Evolutionary conservation across 2,329 filamentous ascomycete genomes (phyloP), one percentile per base, ranked within the genome.

Genomic region (Pseudocercospora vitis): DNA sequence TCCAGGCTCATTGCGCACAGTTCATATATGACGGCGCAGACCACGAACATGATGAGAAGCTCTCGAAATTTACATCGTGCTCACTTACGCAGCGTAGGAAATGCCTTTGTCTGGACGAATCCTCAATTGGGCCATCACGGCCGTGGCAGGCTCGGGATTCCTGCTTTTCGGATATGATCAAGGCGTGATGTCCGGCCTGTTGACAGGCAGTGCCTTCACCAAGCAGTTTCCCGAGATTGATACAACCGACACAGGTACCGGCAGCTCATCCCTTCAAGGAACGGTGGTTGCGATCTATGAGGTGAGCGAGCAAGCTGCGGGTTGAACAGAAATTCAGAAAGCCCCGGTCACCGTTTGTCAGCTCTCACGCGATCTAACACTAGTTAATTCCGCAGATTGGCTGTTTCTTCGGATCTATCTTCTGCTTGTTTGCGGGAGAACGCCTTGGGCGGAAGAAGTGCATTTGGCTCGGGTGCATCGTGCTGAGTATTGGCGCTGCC

Each of bases 211-310:
- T 3, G 48, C 52, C 4, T 61, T 56, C 39, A 55, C 50, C 3
- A 51, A 51, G 40, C 48, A 51, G 11, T 60, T 60, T 23, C 58
- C 56, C n/a, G 39, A 56, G 14, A 61, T 61, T 29, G 56, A 59
- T 9, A 61, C 56, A 6, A 56, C 48, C 3, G 37, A 49, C 9
- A 50, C 40, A 8, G 55, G 50, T 12, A 42, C 32, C 16, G 53
- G 53, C 18, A 54, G 50, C 26, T 52, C 55, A 5, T 59, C 56
- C 3, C 47, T 61, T 6, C 58, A 61, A 47, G 58, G 56, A 21
- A 59, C 78, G 0, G 77, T 81, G 8, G 80, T 78, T 0, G 79
- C 80, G 1, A 77, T 82, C 47, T 82, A 83, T 63, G 79, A 83
- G n/a, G n/a, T n/a, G n/a, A n/a, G n/a, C n/a, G n/a, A n/a, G n/a